Base-by-base conservation (phyloP, 306 rosid genomes). In the Canavalia gladiata region DNA sequence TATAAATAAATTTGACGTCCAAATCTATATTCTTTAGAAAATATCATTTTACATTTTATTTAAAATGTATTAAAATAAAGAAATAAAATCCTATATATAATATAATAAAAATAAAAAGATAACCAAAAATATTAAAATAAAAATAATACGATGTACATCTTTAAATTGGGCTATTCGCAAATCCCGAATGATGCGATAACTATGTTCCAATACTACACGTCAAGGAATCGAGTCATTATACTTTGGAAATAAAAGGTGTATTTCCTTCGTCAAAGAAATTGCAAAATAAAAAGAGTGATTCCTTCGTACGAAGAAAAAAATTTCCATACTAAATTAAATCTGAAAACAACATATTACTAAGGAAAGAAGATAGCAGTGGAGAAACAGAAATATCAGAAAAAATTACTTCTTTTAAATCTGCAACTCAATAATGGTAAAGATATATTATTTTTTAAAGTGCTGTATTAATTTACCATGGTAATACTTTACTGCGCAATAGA, bases 321-420 rank as follows among this genome's bases (percentile, higher is more conserved):
- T 9, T 41, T 54, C 28, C 33, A 41, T 51, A 41, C 50, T 59
- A 58, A 8, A 79, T 68, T 59, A 18, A 59, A 59, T 72, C 45
- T 62, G 84, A 81, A 72, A 81, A 81, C 66, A 5, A 81, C 84
- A 29, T 8, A 0, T 12, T 13, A 81, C 67, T 74, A 4, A 49
- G 29, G 5, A 51, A 78, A 41, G 52, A 67, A 25, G 35, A 66
- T 5, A 65, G 3, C 5, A 28, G 25, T 9, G 4, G 29, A 34
- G 68, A 62, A 66, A 66, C 3, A 18, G 11, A 7, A 25, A 43
- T 18, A 18, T 18, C 25, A 18, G 25, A 18, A 18, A 18, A 18
- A 18, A 0, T 18, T 18, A 18, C 25, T 18, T 18, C 25, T 18
- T 18, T 18, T 18, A 0, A 18, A 18, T 18, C 25, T 18, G 25